phyloP scores from a whole-genome alignment of 257 asterid genomes.

The Solanum chiquidenum region DNA sequence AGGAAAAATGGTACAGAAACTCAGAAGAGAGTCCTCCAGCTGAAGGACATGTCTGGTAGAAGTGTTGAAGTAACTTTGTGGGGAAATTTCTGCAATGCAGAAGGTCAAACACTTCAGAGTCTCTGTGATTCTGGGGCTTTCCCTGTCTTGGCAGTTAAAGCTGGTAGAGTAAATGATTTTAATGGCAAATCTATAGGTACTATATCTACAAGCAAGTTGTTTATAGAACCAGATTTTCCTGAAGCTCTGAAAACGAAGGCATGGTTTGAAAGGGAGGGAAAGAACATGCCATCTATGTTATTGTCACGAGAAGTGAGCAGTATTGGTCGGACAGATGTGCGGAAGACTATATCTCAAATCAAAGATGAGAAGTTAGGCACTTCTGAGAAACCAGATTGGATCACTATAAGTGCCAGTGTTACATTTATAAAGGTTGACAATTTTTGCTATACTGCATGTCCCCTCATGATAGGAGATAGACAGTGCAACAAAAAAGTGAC shows the following conservation, averaged over 20 bases:
- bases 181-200: conserved; percentile 87
- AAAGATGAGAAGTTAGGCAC: conserved; percentile 83
- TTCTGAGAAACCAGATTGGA: conserved; percentile 90
- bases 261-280: conserved; percentile 79
- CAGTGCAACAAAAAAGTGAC: conserved; percentile 81
- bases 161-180: conserved; percentile 66
- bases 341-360: conserved; percentile 77
- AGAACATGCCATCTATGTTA: conserved; percentile 43
- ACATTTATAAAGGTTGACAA: conserved; percentile 51
- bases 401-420: conserved; percentile 59
- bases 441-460: conserved; percentile 80
- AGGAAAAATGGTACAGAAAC: conserved; percentile 75
- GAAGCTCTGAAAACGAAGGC: conserved; percentile 53
- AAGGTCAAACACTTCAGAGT: conserved; percentile 70
- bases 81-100: conserved; percentile 83
- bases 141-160: conserved; percentile 83
- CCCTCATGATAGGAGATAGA: conserved; percentile 61
- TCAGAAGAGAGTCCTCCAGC: conserved; percentile 69
- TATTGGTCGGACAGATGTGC: conserved; percentile 43
- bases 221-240: conserved; percentile 78
- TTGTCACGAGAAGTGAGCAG: conserved; percentile 48
- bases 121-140: conserved; percentile 65
- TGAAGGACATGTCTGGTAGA: conserved; percentile 86
- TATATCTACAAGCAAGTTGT: conserved; percentile 48
- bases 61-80: conserved; percentile 90